Base-by-base conservation (phyloP, 2,329 filamentous ascomycete genomes). In the Fusarium lyarnte region DNA sequence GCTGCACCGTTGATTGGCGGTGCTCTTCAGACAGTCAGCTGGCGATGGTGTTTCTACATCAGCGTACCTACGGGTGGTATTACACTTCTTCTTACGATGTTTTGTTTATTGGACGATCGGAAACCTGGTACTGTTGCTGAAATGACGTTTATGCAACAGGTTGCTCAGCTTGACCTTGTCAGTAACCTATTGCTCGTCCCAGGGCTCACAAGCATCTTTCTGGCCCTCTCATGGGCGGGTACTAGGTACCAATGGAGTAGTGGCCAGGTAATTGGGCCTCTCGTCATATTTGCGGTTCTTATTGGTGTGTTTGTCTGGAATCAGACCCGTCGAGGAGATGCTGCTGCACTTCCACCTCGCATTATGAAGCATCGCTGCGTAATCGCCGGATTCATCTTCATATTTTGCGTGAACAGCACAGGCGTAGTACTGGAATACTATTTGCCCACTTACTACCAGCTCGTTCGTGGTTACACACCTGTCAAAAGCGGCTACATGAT, bases 211-310 rank as follows among this genome's bases (percentile, higher is more conserved):
- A 86, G 84, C 63, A 81, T 86, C 8, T 76, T 87, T 0, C 75
- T 87, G 8, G 84, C 85, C 1, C 77, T 87, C 5, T 84, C 86
- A 19, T 87, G 84, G 84, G 83, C 81, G 11, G 83, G 82, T 4
- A 78, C 72, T 12, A 79, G 75, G 23, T 79, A 82, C 27, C 23
- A 66, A 0, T 78, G 76, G 77, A 42, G 38, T 4, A 73, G 67
- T 9, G 74, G 72, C 2, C 53, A 68, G n/a, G 80, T 85, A 41
- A 79, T 85, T 36, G 81, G 75, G 0, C 41, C 53, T 4, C 10
- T 73, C 0, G 12, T 29, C 0, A 10, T 35, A 0, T 73, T 73
- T 13, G 33, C 21, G 2, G 4, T 58, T 7, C 45, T 73, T 1
- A 13, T 65, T 0, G 11, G 11, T 1, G 12, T 46, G 0, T 73